These are phyloP conservation scores for Capsella bursapastoris DNA, from an alignment of 345 rosid genomes.

Conservation along the genomic window DNA sequence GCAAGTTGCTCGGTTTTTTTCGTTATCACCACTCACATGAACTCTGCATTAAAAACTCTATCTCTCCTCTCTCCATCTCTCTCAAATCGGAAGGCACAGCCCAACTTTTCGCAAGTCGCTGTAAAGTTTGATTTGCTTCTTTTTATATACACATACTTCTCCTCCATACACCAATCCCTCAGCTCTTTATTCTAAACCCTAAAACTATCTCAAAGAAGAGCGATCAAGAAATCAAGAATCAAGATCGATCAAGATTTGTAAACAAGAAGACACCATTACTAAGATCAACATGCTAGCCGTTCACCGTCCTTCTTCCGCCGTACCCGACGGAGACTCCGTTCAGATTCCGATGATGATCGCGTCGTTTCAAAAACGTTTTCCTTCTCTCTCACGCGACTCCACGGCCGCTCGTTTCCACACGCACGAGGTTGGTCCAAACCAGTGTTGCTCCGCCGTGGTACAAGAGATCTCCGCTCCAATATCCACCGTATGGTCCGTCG, in stretches of 20 bases:
- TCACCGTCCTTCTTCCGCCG: conserved; percentile 44
- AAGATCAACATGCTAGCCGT: conserved; percentile 38
- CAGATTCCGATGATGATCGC: conserved; percentile 40
- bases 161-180: conserved; percentile 7
- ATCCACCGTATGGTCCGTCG: conserved; percentile 75
- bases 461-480: conserved; percentile 65
- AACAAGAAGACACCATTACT: neutral
- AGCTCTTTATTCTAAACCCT: conserved; percentile 6
- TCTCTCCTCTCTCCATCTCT: conserved; percentile 24
- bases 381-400: conserved; percentile 45
- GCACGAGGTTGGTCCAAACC: conserved; percentile 54
- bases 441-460: conserved; percentile 68
- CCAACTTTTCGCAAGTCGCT: conserved; percentile 43
- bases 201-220: neutral
- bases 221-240: neutral
- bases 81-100: conserved; percentile 34
- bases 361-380: conserved; percentile 47
- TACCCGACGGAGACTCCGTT: conserved; percentile 30
- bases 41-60: conserved; percentile 45
- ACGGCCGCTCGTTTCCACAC: conserved; percentile 54
- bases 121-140: conserved; percentile 41
- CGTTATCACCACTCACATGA: conserved; percentile 47
- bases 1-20: conserved; percentile 38
- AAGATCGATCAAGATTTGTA: conserved; percentile 31
- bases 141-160: conserved; percentile 32